These are phyloP conservation scores for Rhodotorula graminis DNA, from an alignment of 768 basidiomycete species.

Conservation along the genomic window DNA sequence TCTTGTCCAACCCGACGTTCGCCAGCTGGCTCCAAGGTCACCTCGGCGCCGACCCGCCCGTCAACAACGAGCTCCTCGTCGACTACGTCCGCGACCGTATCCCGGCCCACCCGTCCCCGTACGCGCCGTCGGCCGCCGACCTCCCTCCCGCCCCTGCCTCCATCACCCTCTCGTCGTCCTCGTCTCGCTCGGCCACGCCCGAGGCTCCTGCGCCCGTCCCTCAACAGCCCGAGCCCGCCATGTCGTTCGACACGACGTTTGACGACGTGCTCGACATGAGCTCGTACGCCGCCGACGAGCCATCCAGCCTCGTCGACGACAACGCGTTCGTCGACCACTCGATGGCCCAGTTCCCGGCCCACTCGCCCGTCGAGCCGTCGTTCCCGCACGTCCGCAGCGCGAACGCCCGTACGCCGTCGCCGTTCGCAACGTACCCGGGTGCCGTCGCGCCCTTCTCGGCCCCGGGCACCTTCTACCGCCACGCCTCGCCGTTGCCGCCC, in stretches of 20 bases:
- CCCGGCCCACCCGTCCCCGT: not conserved
- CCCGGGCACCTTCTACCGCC: not conserved
- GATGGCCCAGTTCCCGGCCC: not conserved
- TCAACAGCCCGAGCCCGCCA: not conserved
- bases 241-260: not conserved
- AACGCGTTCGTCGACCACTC: not conserved
- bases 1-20: constrained; percentile 7
- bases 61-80: constrained; percentile 1
- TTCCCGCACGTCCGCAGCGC: not conserved
- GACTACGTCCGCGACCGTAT: constrained; percentile 17
- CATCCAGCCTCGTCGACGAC: not conserved
- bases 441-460: not conserved
- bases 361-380: not conserved
- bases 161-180: not conserved
- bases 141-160: not conserved
- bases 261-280: not conserved
- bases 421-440: not conserved
- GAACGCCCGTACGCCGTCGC: not conserved
- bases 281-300: constrained; percentile 15
- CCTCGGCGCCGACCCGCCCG: not conserved
- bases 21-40: constrained; percentile 8
- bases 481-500: not conserved
- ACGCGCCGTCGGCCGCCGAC: not conserved
- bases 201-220: not conserved
- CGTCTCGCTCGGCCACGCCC: not conserved